These are phyloP conservation scores for Exidia glandulosa DNA, from an alignment of 768 basidiomycete genomes.

Conservation along the genomic window DNA sequence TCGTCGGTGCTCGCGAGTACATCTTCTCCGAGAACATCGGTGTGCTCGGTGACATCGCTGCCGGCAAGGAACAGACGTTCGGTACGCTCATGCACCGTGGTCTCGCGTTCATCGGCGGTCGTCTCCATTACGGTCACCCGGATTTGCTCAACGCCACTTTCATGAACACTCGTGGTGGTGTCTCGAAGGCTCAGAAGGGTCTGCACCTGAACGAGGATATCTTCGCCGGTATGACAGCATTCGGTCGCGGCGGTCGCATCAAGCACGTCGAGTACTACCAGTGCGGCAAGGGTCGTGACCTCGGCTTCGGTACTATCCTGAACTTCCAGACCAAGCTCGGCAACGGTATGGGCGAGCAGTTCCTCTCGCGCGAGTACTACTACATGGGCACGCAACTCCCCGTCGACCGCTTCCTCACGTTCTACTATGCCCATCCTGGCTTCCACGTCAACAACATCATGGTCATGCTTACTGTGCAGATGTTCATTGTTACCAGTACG, in stretches of 20 bases:
- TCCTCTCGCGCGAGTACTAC: conserved; percentile 98
- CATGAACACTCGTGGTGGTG: conserved; percentile 97
- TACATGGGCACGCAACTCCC: conserved; percentile 97
- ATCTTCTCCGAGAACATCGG: conserved; percentile 99
- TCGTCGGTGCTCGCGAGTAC: conserved; percentile 97
- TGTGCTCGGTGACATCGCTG: conserved; percentile 95
- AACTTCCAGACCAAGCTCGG: conserved; percentile 99
- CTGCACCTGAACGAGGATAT: conserved; percentile 99
- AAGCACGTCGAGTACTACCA: conserved; percentile 99
- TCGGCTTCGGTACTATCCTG: conserved; percentile 96
- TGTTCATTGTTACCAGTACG: conserved; percentile 87
- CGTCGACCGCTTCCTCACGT: conserved; percentile 96
- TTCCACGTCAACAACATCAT: conserved; percentile 99
- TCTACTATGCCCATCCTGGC: conserved; percentile 98
- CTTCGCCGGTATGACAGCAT: conserved; percentile 97
- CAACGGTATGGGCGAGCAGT: conserved; percentile 99
- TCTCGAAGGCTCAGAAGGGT: conserved; percentile 98
- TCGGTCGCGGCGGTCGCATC: conserved; percentile 92
- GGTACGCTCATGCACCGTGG: conserved; percentile 94
- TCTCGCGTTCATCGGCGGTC: conserved; percentile 95
- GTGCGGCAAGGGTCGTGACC: conserved; percentile 96
- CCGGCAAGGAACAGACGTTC: conserved; percentile 99
- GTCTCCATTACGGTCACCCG: conserved; percentile 97
- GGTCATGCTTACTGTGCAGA: conserved; percentile 91
- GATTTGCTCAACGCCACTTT: conserved; percentile 97